Evolutionary conservation across 768 basidiomycete genomes (phyloP), one percentile per base, ranked within the genome.

Genomic region (Psilocybe cyanescens): DNA sequence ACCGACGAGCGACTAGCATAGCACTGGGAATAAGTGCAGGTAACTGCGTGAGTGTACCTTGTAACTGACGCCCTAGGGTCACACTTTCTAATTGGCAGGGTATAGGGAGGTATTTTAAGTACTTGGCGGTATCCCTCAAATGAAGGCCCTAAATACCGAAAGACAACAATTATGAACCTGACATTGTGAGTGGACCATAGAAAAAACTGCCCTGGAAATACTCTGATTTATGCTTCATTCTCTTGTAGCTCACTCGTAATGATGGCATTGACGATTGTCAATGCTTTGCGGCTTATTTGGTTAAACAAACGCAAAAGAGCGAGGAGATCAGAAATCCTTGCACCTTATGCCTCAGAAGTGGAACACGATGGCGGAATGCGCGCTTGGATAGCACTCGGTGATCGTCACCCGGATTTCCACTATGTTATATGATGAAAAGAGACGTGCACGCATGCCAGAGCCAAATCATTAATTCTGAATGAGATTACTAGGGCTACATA

Each of bases 111-210:
- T 39, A 77, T 78, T 31, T 61, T 76, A 31, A 79, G 76, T 60
- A 78, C 78, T 9, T 79, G 77, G 78, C 60, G 71, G 8, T 77
- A 75, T 61, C 78, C 78, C n/a, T 74, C 76, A 0, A 75, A 71
- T 2, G 75, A 78, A 61, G 75, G 75, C 0, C 76, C 78, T 1
- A 70, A 63, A 24, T 79, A 75, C 62, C 72, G 61, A 14, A 74
- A 71, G 47, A 76, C 78, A 3, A 78, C 73, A 0, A 77, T 77
- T n/a, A 72, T 78, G 69, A 73, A 78, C 58, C 62, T 78, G 3
- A 57, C 64, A 3, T 78, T 79, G 77, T 78, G 46, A 60, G 72
- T 33, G 7, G 11, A 24, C 12, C 14, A 35, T 67, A 29, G 19
- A 30, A 30, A 35, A n/a, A 4, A 1, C 14, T 29, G n/a, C 1